These are phyloP conservation scores for Sisymbrium irio DNA, from an alignment of 345 rosid species.

Conservation along the genomic window DNA sequence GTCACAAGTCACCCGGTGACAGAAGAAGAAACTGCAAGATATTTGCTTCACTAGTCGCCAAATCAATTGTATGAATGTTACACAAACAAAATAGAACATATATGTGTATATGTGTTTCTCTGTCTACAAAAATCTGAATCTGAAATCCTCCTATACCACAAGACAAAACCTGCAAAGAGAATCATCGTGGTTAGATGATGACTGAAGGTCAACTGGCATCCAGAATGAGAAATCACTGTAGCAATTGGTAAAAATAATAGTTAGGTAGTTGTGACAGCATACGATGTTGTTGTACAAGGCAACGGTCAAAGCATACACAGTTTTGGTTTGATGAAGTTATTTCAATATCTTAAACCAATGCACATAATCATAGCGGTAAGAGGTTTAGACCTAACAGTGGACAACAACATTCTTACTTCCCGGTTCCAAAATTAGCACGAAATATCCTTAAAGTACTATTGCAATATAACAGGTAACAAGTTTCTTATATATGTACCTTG, in stretches of 20 bases:
- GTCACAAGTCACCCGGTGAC: constrained; percentile 14
- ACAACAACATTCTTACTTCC: not conserved
- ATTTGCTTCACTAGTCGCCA: constrained; percentile 18
- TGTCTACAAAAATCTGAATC: constrained; percentile 20
- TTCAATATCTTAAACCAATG: constrained; percentile 14
- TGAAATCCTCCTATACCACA: constrained; percentile 20
- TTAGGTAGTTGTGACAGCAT: not conserved
- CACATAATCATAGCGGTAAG: not conserved
- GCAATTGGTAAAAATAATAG: not conserved
- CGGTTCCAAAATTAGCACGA: not conserved
- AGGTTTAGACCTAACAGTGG: constrained; percentile 10
- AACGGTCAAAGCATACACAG: not conserved
- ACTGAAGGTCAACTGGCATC: constrained; percentile 11
- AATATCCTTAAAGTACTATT: not conserved
- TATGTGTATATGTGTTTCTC: constrained; percentile 13
- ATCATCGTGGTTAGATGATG: constrained; percentile 9
- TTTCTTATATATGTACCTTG: constrained; percentile 24
- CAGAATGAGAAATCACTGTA: constrained; percentile 1
- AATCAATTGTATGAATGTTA: constrained; percentile 26
- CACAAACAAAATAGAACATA: constrained; percentile 26
- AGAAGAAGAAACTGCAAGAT: constrained; percentile 13
- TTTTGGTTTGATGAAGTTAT: constrained; percentile 1
- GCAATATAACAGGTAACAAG: not conserved
- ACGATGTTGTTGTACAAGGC: not conserved
- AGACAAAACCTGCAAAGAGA: constrained; percentile 38